A percentile compares a stretch with the other conserved stretches of the same genome.
These are phyloP conservation scores for Chlamydomonas eustigma DNA, from an alignment of 139 green algal genomes.

Conservation along the genomic window DNA sequence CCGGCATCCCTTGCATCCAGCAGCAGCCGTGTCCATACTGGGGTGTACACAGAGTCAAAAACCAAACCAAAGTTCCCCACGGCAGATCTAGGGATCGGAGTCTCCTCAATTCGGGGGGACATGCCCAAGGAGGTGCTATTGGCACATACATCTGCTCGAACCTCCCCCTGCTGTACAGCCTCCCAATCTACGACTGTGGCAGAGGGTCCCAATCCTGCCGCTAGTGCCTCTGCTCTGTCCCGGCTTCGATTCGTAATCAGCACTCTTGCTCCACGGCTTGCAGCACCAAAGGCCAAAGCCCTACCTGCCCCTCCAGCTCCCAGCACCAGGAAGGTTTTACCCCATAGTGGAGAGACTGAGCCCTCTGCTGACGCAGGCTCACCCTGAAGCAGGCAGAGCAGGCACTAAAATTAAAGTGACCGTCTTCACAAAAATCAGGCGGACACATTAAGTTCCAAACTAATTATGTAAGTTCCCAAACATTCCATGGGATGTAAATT, in stretches of 20 bases:
- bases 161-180: conserved; percentile 37
- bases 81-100: conserved; percentile 56
- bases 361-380: conserved; percentile 7
- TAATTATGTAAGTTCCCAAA: too few species aligned
- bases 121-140: conserved; percentile 96
- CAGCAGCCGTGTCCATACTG: conserved; percentile 78
- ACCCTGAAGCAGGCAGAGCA: too few species aligned
- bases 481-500: too few species aligned
- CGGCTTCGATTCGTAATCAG: conserved; percentile 73
- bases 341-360: conserved; percentile 20
- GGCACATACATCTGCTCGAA: conserved; percentile 75
- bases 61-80: conserved; percentile 75
- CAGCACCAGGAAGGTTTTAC: conserved; percentile 84
- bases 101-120: conserved; percentile 68
- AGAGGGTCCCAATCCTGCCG: not conserved
- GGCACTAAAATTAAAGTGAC: too few species aligned
- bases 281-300: conserved; percentile 89
- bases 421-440: too few species aligned
- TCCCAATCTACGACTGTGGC: conserved; percentile 35
- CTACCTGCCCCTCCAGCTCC: conserved; percentile 88
- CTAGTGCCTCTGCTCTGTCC: conserved; percentile 61
- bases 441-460: too few species aligned
- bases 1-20: conserved; percentile 46
- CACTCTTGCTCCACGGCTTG: conserved; percentile 35
- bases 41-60: conserved; percentile 98